phyloP scores from a whole-genome alignment of 2,329 filamentous ascomycete species.

The Talaromyces sp. region DNA sequence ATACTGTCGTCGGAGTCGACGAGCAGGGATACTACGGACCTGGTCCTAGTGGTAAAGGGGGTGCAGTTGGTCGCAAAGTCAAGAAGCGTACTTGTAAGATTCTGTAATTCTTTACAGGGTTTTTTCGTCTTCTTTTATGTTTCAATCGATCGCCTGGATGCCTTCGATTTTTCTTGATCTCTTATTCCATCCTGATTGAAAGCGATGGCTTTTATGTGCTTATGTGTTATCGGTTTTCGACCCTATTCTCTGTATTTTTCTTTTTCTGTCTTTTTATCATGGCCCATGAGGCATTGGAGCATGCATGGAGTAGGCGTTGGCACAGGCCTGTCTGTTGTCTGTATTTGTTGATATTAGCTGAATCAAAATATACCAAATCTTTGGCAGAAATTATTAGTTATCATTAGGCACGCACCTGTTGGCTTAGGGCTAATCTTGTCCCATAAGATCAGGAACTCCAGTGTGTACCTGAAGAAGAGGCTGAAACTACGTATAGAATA shows the following conservation, averaged over 20 bases:
- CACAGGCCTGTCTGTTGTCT: slow-evolving; percentile 11
- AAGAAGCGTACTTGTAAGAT: slow-evolving; percentile 82
- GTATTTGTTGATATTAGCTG: slow-evolving; percentile 15
- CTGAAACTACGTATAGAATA: too few species aligned
- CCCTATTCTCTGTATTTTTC: slow-evolving; percentile 1
- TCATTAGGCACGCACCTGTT: too few species aligned
- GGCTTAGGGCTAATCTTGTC: too few species aligned
- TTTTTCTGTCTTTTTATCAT: slow-evolving; percentile 1
- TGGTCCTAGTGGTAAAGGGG: slow-evolving; percentile 40
- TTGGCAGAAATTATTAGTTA: not conserved
- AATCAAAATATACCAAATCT: slow-evolving; percentile 1
- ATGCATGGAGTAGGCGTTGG: slow-evolving; percentile 8
- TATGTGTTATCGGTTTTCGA: not conserved
- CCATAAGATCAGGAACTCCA: too few species aligned
- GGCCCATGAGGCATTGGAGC: slow-evolving; percentile 4
- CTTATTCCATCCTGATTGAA: not conserved
- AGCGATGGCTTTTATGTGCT: not conserved
- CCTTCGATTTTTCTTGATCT: slow-evolving; percentile 2
- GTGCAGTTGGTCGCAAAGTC: slow-evolving; percentile 54
- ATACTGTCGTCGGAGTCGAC: slow-evolving; percentile 81
- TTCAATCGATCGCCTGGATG: slow-evolving; percentile 13
- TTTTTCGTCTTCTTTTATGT: too few species aligned
- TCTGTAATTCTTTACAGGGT: slow-evolving; percentile 57
- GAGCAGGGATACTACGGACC: slow-evolving; percentile 39
- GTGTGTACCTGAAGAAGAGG: too few species aligned